Base-by-base conservation (phyloP, 2,329 filamentous ascomycete genomes). In the Mycosphaerella sp. region DNA sequence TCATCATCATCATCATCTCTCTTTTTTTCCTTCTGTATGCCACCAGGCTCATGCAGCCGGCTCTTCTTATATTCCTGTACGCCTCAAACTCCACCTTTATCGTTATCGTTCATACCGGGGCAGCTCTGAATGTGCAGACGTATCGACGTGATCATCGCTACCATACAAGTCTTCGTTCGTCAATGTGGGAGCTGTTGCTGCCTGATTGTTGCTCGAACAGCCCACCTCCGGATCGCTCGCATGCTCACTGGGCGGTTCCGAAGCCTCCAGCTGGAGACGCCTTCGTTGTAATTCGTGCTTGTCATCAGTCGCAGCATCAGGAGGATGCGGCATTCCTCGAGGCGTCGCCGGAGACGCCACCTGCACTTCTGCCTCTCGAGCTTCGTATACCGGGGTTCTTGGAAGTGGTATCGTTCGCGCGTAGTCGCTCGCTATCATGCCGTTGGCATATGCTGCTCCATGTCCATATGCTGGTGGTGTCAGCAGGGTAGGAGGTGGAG, bases 261-360 rank as follows among this genome's bases (percentile, higher is more conserved):
- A 76, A 7, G 67, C 65, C 43, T 73, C 71, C 57, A 70, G 61
- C 58, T 73, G 64, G 4, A 76, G 60, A 45, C 71, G 65, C 7
- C 69, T 67, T 12, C 72, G 65, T 48, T 91, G 86, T 6, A 89
- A 73, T 67, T 95, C 89, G 62, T 85, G 83, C 68, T 95, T 93
- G 69, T 95, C 91, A 52, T 93, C 87, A 11, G 71, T 74, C 2
- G 72, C 48, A 29, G 45, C 43, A 6, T 46, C 26, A 14, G 53
- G 9, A 17, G 49, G 59, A 12, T 48, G 21, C 9, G 41, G 2
- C 5, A 53, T 45, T 6, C 39, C 45, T 6, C 47, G 46, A 14
- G 42, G 49, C 9, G 52, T 51, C 3, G 39, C 12, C 3, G 48
- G 43, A 6, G 47, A 46, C 11, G 42, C 44, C 45, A 51, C 10